Conservation (phyloP, 75 land plant genomes). For the Isoetes taiwanensis region DNA sequence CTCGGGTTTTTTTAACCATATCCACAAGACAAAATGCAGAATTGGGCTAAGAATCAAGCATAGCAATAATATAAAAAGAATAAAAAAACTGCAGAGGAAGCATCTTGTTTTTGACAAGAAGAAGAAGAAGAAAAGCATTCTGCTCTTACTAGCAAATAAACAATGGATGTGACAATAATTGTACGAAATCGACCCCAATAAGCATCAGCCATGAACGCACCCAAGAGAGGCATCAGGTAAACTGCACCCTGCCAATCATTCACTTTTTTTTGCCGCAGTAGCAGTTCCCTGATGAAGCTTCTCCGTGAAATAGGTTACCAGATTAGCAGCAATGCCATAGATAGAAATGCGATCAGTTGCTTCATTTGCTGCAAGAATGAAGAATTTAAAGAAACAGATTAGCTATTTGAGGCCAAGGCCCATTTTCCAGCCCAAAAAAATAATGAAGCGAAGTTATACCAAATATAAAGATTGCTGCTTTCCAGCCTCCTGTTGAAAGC, state of each 20-base stretch:
- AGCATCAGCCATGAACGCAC: constrained; percentile 64
- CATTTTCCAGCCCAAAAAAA: no score
- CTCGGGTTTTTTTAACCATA: not conserved
- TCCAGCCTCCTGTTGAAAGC: constrained; percentile 41
- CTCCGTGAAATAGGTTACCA: constrained; percentile 41
- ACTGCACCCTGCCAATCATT: constrained; percentile 66
- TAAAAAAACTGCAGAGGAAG: no score
- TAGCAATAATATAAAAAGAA: no score
- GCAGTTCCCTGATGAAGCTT: constrained; percentile 63
- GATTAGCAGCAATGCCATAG: constrained; percentile 51
- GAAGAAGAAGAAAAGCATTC: no score
- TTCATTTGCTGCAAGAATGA: no score
- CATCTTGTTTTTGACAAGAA: no score
- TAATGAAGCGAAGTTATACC: no score
- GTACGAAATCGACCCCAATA: constrained; percentile 63
- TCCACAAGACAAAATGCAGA: not conserved
- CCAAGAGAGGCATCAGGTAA: constrained; percentile 49
- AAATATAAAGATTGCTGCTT: not conserved
- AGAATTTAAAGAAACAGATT: no score
- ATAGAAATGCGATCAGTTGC: no score
- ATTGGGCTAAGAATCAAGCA: not conserved
- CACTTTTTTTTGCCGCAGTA: constrained; percentile 43
- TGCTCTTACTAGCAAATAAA: constrained; percentile 33
- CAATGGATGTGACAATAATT: constrained; percentile 27
- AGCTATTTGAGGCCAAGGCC: no score